These are phyloP conservation scores for Eucalyptus pauciflora DNA, from an alignment of 345 rosid species.

Conservation along the genomic window DNA sequence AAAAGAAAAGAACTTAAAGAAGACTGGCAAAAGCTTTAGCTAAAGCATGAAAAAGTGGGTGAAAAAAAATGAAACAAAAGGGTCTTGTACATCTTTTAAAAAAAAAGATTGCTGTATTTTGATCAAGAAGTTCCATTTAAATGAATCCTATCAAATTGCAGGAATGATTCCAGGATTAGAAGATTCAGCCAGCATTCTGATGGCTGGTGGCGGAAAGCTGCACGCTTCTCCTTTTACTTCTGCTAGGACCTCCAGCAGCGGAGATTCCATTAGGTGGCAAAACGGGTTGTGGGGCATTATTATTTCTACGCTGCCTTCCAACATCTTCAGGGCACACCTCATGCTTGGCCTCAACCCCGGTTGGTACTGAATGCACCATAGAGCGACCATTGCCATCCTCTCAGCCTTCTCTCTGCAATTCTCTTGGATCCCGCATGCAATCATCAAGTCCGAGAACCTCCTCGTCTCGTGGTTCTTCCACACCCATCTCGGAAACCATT, in stretches of 20 bases:
- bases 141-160: not conserved
- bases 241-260: not conserved
- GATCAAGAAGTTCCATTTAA: not conserved
- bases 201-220: not conserved
- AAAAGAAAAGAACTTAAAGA: not conserved
- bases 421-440: not conserved
- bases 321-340: constrained; percentile 3
- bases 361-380: not conserved
- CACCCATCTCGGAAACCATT: not conserved
- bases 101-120: too few relatives aligned
- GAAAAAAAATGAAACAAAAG: too few relatives aligned
- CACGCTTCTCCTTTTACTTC: not conserved
- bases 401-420: not conserved
- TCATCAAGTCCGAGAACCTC: not conserved
- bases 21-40: not conserved
- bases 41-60: not conserved
- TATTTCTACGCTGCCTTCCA: constrained; percentile 1
- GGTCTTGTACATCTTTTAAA: too few relatives aligned
- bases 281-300: not conserved
- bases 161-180: not conserved
- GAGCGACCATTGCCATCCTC: not conserved
- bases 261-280: not conserved
- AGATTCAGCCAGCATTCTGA: not conserved
- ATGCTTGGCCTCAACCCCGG: constrained; percentile 1
- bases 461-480: not conserved